These are phyloP conservation scores for Aspergillus flavus DNA, from an alignment of 2,329 filamentous ascomycete species.

Conservation along the genomic window DNA sequence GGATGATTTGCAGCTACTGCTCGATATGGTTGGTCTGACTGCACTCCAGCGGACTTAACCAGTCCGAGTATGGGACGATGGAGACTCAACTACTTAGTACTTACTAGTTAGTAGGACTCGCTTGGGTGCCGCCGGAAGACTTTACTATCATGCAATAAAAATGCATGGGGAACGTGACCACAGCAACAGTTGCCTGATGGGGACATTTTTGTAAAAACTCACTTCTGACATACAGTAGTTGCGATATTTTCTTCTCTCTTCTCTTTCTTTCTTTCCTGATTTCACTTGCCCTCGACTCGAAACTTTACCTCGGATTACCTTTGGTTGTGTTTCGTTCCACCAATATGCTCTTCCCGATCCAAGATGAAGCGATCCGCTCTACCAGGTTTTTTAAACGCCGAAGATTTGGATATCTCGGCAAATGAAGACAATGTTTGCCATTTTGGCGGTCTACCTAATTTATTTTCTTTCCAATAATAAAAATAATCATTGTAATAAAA, in stretches of 20 bases:
- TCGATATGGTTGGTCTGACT: conserved; percentile 5
- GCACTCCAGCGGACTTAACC: neutral
- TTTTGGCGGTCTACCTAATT: neutral
- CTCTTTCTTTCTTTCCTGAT: neutral
- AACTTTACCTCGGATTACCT: neutral
- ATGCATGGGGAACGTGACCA: conserved; percentile 3
- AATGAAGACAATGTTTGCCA: neutral
- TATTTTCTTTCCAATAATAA: neutral
- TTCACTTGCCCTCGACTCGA: neutral
- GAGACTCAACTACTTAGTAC: too few species aligned
- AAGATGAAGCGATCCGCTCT: neutral
- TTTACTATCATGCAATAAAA: conserved; percentile 6
- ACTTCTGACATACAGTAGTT: neutral
- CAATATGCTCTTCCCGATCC: neutral
- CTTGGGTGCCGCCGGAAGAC: conserved; percentile 3
- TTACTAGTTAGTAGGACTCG: neutral
- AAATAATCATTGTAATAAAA: neutral
- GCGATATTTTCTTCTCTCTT: neutral
- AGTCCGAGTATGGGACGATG: neutral
- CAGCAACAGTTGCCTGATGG: conserved; percentile 5
- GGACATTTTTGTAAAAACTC: neutral
- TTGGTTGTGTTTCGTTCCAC: neutral
- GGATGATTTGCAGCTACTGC: conserved; percentile 17
- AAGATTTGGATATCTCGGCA: neutral
- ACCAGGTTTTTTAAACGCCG: neutral